phyloP scores from a whole-genome alignment of 1,284 basidiomycete genomes.

The Apiotrichum brassicae region DNA sequence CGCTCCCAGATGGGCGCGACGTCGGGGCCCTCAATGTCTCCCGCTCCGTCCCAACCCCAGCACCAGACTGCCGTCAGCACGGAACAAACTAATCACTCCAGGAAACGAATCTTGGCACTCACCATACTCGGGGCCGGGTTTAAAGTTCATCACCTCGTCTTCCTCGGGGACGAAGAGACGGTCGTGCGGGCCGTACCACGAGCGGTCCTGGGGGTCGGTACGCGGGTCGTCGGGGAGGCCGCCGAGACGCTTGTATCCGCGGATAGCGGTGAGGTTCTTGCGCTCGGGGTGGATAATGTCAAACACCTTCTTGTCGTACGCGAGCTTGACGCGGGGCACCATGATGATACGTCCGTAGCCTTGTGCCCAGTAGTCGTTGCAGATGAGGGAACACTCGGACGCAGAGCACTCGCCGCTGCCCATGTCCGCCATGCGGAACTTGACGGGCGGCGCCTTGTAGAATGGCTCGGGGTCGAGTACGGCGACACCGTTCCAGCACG shows the following conservation, averaged over 20 bases:
- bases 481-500: slow-evolving; percentile 94
- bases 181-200: slow-evolving; percentile 91
- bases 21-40: slow-evolving; percentile 83
- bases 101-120: slow-evolving; percentile 34
- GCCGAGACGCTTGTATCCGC: slow-evolving; percentile 81
- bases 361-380: slow-evolving; percentile 81
- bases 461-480: slow-evolving; percentile 87
- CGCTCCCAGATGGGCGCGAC: slow-evolving; percentile 92
- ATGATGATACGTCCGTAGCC: slow-evolving; percentile 93
- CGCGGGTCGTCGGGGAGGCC: slow-evolving; percentile 88
- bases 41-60: slow-evolving; percentile 97
- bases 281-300: slow-evolving; percentile 84
- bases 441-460: slow-evolving; percentile 77
- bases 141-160: slow-evolving; percentile 64
- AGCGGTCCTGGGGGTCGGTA: slow-evolving; percentile 86
- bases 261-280: slow-evolving; percentile 84
- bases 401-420: slow-evolving; percentile 83
- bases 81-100: background rate
- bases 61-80: slow-evolving; percentile 70
- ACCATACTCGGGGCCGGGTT: slow-evolving; percentile 80
- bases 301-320: slow-evolving; percentile 87
- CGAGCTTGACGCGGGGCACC: slow-evolving; percentile 90
- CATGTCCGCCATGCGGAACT: slow-evolving; percentile 81
- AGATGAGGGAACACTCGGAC: slow-evolving; percentile 86
- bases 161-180: slow-evolving; percentile 84